A percentile compares a stretch with the other conserved stretches of the same genome.
phyloP scores from a whole-genome alignment of 2,329 filamentous ascomycete species.

The Xylaria sp. region DNA sequence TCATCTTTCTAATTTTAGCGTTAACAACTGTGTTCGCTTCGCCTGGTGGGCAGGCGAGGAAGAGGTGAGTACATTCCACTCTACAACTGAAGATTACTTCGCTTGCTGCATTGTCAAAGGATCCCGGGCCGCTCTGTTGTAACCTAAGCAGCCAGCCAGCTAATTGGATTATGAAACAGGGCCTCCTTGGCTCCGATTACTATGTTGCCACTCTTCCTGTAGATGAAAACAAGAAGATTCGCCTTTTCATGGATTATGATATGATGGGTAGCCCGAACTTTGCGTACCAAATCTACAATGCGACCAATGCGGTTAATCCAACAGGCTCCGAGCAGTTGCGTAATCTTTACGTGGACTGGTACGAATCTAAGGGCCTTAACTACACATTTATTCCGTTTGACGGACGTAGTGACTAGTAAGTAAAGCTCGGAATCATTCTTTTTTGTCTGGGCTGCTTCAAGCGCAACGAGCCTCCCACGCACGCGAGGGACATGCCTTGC shows the following conservation, averaged over 20 bases:
- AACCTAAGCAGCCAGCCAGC: neutral
- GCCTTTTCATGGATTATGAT: slow-evolving; percentile 76
- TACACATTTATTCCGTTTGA: slow-evolving; percentile 80
- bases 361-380: slow-evolving; percentile 68
- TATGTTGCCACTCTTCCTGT: slow-evolving; percentile 66
- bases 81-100: neutral
- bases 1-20: slow-evolving; percentile 66
- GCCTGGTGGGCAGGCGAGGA: slow-evolving; percentile 77
- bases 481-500: neutral
- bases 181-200: slow-evolving; percentile 69
- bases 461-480: too few species aligned
- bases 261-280: slow-evolving; percentile 76
- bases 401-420: slow-evolving; percentile 77
- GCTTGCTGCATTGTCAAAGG: neutral
- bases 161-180: slow-evolving; percentile 29
- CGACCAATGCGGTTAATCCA: slow-evolving; percentile 77
- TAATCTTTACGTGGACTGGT: slow-evolving; percentile 75
- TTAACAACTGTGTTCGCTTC: slow-evolving; percentile 74
- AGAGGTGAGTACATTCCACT: slow-evolving; percentile 55
- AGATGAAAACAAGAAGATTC: slow-evolving; percentile 71
- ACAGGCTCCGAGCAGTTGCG: slow-evolving; percentile 76
- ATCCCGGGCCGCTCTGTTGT: neutral
- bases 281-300: slow-evolving; percentile 76
- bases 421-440: neutral
- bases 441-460: neutral